Evolutionary conservation across 1,284 basidiomycete genomes (phyloP), one percentile per base, ranked within the genome.

Genomic region (Boletus mariae): DNA sequence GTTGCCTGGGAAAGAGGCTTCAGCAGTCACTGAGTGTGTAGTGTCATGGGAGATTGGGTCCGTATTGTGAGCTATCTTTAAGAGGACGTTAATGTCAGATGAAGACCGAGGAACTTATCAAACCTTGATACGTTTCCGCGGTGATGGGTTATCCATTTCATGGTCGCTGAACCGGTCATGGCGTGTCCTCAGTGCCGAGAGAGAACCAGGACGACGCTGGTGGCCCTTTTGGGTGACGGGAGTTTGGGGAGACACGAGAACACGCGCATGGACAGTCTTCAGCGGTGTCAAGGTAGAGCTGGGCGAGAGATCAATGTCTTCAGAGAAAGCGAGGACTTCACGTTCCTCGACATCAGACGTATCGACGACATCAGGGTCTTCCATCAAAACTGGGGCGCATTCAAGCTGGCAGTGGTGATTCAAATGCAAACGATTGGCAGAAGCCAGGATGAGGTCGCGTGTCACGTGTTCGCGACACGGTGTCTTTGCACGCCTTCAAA

Each of bases 321-420:
- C 26, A 4, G 57, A 57, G 13, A 61, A 55, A 28, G 57, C 50
- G 11, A 76, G 57, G 32, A 73, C 70, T 59, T 80, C 80, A 17
- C 72, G 71, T 57, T 84, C 82, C 53, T 84, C 82, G 40, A 71
- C 62, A 56, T 84, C 83, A 2, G 82, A 84, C 11, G 83, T 84
- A 61, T 83, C 82, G n/a, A 84, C 77, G 51, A 74, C 67, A 38
- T 81, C 80, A 10, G 73, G 68, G 37, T 56, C 55, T 23, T 71
- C 65, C 67, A 70, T 71, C 51, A 42, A 57, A 45, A 34, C 23
- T 31, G 9, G 17, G 13, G 23, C 25, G 13, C 32, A 31, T n/a
- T 42, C 31, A 11, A 12, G 37, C 5, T 52, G 20, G n/a, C 7
- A 9, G 45, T 11, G 9, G 26, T 2, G 25, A 29, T 29, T 29